phyloP scores from a whole-genome alignment of 163 green algal genomes.

The Scenedesmus sp. region DNA sequence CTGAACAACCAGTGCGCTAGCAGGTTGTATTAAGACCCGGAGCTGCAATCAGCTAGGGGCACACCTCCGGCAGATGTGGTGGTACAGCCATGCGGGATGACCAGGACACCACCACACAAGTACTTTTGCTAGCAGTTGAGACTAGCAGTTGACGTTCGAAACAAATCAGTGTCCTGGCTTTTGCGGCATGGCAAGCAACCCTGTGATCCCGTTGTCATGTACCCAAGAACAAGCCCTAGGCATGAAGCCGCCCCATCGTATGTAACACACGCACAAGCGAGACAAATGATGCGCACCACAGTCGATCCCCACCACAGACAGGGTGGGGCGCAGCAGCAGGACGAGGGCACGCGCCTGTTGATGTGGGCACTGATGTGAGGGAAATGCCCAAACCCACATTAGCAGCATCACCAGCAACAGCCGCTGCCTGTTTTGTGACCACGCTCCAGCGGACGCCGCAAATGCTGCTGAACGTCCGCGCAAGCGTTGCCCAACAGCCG shows the following conservation, averaged over 20 bases:
- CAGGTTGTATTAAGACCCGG: background rate
- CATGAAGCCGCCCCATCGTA: too few relatives aligned
- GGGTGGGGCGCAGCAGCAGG: too few relatives aligned
- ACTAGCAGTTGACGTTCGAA: background rate
- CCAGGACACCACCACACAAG: background rate
- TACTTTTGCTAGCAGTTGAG: background rate
- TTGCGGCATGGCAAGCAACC: background rate
- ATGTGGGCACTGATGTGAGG: too few relatives aligned
- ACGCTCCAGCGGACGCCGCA: background rate
- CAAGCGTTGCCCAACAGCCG: background rate
- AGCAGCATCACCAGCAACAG: background rate
- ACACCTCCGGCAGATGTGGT: background rate
- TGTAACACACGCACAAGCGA: too few relatives aligned
- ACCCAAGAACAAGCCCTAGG: background rate
- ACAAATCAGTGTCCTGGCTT: background rate
- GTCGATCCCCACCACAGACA: too few relatives aligned
- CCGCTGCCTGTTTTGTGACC: background rate
- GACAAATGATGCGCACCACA: too few relatives aligned
- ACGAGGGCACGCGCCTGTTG: background rate
- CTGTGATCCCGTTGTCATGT: background rate
- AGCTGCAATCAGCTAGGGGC: background rate
- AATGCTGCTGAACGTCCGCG: background rate
- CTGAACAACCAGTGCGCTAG: background rate
- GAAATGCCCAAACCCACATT: too few relatives aligned
- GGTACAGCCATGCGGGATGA: background rate